Conservation (phyloP, 768 basidiomycete species). For the Tricholomella constricta region DNA sequence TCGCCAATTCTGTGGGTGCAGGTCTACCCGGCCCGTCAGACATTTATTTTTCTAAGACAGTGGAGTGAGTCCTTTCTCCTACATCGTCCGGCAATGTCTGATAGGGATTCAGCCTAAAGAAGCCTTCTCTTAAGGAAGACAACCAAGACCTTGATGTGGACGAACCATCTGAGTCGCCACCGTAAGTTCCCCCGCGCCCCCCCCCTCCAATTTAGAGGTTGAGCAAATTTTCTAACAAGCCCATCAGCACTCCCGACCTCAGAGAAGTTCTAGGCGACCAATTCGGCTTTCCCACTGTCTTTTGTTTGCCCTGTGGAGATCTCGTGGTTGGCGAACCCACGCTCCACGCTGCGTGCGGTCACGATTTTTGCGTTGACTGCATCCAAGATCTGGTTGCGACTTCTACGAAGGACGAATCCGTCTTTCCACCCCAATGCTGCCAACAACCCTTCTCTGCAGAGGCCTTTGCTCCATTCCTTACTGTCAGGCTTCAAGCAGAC, state of each 20-base stretch:
- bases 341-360: conserved; percentile 45
- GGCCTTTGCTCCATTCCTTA: conserved; percentile 30
- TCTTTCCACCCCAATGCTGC: conserved; percentile 57
- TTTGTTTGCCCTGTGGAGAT: conserved; percentile 17
- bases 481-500: conserved; percentile 21
- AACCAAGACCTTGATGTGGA: not conserved
- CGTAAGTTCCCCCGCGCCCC: not conserved
- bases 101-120: not conserved
- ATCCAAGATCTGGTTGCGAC: conserved; percentile 40
- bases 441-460: conserved; percentile 33
- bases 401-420: conserved; percentile 49
- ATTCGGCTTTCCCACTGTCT: conserved; percentile 17
- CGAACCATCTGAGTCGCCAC: not conserved
- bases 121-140: not conserved
- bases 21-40: conserved; percentile 16
- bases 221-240: not conserved
- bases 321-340: conserved; percentile 24
- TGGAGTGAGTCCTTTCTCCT: not conserved
- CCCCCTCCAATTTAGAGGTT: too few relatives aligned
- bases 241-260: conserved; percentile 3
- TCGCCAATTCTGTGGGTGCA: conserved; percentile 3
- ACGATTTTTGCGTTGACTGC: conserved; percentile 51
- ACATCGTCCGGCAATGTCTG: not conserved
- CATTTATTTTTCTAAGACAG: not conserved
- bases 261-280: conserved; percentile 11